Base-by-base conservation (phyloP, 768 basidiomycete species). In the Tricholoma saponaceum region DNA sequence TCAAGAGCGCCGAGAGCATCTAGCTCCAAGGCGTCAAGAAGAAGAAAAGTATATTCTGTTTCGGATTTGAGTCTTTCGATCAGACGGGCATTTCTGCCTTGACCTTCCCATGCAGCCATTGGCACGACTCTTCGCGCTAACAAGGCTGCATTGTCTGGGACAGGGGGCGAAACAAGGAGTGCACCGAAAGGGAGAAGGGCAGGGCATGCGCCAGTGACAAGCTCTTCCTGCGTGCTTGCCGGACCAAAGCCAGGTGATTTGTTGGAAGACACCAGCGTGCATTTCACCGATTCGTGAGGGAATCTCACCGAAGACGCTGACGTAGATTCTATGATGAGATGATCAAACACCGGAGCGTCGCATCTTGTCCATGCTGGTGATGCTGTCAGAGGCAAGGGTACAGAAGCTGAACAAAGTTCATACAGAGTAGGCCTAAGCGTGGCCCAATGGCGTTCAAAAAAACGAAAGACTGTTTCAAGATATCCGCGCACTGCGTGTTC, bases 201-300 rank as follows among this genome's bases (percentile, higher is more conserved):
- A 9, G 69, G 69, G 52, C 69, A 72, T 14, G 69, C 65, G n/a
- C 64, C 67, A 12, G 70, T 70, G 20, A 71, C 54, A 12, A 72
- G 61, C 44, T 72, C 72, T 55, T 73, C 71, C 58, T 73, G 73
- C 8, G 72, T 73, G 54, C 67, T 69, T 16, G 70, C 64, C 35
- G 68, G 37, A 25, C 72, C 70, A 53, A 72, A 75, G 16, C 72
- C 70, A 6, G 70, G 71, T 4, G 55, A 68, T 39, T 65, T 65
- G 57, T 70, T 70, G 6, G 71, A 72, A 30, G 71, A 65, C 18
- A 73, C 58, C 10, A 74, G 58, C 35, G 64, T 68, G 43, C 67
- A 69, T 33, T 57, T 55, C 22, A 67, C 56, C 9, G 52, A 52
- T 7, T 56, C 54, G 35, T 71, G 67, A 25, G 69, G 70, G 58